phyloP scores from a whole-genome alignment of 331 rosid genomes.

The Quercus tomentella region DNA sequence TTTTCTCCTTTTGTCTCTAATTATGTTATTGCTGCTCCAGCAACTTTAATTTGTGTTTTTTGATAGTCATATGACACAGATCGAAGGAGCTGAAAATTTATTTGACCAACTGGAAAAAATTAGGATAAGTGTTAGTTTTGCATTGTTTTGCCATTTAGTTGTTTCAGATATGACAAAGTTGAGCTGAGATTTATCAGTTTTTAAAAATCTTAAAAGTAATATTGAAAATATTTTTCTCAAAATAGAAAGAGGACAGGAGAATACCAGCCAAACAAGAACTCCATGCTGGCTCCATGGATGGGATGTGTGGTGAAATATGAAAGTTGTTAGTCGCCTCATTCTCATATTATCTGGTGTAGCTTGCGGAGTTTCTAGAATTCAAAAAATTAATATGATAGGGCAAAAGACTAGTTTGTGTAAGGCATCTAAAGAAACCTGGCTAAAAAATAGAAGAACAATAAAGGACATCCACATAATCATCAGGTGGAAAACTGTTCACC shows the following conservation, averaged over 20 bases:
- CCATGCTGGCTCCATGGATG: constrained; percentile 86
- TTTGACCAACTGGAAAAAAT: not conserved
- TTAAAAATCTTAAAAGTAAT: not conserved
- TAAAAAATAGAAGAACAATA: not conserved
- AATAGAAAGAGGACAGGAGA: not conserved
- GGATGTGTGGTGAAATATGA: constrained; percentile 62
- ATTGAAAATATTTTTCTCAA: not conserved
- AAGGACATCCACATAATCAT: not conserved
- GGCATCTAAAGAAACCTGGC: constrained; percentile 4
- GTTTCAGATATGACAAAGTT: constrained; percentile 1
- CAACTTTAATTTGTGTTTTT: not conserved
- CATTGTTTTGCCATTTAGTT: not conserved
- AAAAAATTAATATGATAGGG: constrained; percentile 15
- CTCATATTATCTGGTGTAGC: constrained; percentile 23
- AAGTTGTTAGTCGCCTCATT: constrained; percentile 64
- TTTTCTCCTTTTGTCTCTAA: not conserved
- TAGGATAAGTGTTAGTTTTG: not conserved
- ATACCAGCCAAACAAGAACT: constrained; percentile 93
- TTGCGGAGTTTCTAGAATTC: constrained; percentile 41
- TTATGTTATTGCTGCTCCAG: not conserved
- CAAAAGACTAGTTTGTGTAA: not conserved
- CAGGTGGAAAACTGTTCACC: constrained; percentile 37
- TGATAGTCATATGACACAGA: not conserved
- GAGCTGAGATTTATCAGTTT: not conserved
- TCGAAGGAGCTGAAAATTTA: not conserved